Evolutionary conservation across 257 asterid species (phyloP).

Genomic region (Petunia axillaris): DNA sequence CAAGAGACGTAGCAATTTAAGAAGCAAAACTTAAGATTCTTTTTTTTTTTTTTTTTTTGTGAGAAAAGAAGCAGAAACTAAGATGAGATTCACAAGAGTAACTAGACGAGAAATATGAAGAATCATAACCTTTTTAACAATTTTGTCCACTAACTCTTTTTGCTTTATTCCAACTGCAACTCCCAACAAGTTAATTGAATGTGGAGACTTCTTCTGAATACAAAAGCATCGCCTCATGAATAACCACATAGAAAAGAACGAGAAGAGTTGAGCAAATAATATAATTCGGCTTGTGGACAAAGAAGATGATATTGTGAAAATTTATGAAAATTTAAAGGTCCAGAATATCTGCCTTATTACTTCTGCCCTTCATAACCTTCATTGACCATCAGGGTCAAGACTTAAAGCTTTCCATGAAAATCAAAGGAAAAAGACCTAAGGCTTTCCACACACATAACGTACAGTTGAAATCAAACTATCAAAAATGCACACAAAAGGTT

Average conservation of each 20-base stretch:
- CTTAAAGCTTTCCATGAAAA: not conserved
- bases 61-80: not conserved
- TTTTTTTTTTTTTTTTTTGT: too few relatives aligned
- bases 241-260: not conserved
- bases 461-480: not conserved
- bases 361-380: constrained; percentile 1
- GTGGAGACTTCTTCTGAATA: constrained; percentile 47
- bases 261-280: not conserved
- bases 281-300: not conserved
- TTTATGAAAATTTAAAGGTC: constrained; percentile 11
- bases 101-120: constrained; percentile 14
- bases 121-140: constrained; percentile 65
- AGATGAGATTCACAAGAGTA: not conserved
- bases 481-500: not conserved
- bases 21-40: too few relatives aligned
- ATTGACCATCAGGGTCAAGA: constrained; percentile 13
- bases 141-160: constrained; percentile 53
- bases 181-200: constrained; percentile 59
- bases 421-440: not conserved
- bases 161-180: constrained; percentile 84
- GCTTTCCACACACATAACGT: constrained; percentile 15
- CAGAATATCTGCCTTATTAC: not conserved
- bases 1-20: not conserved
- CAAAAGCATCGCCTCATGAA: constrained; percentile 24
- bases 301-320: not conserved